Evolutionary conservation across 495 filamentous ascomycete species (phyloP).

Genomic region (Xeromyces bisporus): DNA sequence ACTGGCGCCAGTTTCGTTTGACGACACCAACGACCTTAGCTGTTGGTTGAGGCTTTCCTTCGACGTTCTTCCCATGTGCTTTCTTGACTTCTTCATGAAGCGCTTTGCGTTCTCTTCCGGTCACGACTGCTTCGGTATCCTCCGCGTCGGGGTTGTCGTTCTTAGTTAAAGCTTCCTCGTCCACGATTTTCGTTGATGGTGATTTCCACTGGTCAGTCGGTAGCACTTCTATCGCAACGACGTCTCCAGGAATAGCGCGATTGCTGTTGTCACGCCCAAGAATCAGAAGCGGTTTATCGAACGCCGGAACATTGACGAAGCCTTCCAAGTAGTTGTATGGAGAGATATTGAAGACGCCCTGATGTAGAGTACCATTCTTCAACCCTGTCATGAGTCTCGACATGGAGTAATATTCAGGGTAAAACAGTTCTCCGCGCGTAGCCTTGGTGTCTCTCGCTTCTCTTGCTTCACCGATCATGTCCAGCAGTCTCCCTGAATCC

Average conservation of each 20-base stretch:
- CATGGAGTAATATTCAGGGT: conserved; percentile 66
- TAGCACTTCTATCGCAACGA: conserved; percentile 80
- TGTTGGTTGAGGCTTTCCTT: conserved; percentile 75
- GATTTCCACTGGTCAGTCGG: conserved; percentile 93
- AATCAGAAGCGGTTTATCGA: conserved; percentile 74
- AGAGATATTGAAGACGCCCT: conserved; percentile 89
- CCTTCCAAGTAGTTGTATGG: conserved; percentile 96
- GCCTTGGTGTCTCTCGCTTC: conserved; percentile 48
- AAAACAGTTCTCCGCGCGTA: conserved; percentile 52
- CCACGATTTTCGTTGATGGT: conserved; percentile 84
- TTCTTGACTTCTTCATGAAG: conserved; percentile 82
- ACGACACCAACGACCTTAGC: conserved; percentile 83
- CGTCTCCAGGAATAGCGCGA: conserved; percentile 74
- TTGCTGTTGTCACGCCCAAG: conserved; percentile 96
- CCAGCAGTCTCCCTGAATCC: conserved; percentile 68
- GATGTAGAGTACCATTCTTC: conserved; percentile 70
- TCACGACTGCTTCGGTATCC: conserved; percentile 56
- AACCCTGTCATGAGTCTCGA: conserved; percentile 94
- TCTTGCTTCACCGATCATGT: conserved; percentile 74
- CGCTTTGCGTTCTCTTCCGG: conserved; percentile 68
- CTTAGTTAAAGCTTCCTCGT: conserved; percentile 81
- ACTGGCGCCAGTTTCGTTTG: conserved; percentile 94
- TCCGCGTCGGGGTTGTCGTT: conserved; percentile 84
- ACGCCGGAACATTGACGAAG: conserved; percentile 72
- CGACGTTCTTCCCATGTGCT: conserved; percentile 58